Evolutionary conservation across 2,329 filamentous ascomycete species (phyloP), one percentile per base, ranked within the genome.

Genomic region (Stromatinia cepivora): DNA sequence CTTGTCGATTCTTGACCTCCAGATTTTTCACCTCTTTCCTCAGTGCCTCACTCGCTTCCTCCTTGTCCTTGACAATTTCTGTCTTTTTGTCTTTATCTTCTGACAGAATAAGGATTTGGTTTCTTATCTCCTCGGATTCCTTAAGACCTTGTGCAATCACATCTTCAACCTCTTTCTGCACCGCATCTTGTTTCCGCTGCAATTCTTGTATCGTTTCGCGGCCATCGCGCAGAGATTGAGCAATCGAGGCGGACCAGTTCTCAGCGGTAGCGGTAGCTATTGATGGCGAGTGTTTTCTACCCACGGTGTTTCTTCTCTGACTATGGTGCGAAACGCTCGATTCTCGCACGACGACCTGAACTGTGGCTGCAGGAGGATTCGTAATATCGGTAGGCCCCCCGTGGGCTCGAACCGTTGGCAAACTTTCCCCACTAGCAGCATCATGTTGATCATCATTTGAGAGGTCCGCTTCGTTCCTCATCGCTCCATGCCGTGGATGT

Each of bases 151-250:
- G 87, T 13, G 85, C 85, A 72, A 92, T 85, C 28, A 90, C 85
- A 61, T 93, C 92, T 58, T 97, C 93, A 13, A 92, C 93, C 73
- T 99, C 94, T 71, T 88, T 89, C 46, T 94, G 88, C 62, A 97
- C 88, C 11, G 82, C 85, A 77, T 97, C 92, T 70, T 98, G 88
- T 71, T 88, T 90, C 73, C 92, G 88, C 13, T 93, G 96, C 45
- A 99, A 83, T 75, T 93, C 88, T 67, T 92, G 88, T 69, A 96
- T 82, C 4, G 89, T 89, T 74, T 90, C 86, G 65, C 88, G 88
- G 0, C 86, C 84, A 66, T 90, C 85, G 62, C 85, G 84, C 13
- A 80, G 80, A 45, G 63, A 5, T 79, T 73, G 31, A 1, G 83
- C 81, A 69, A 80, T 85, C 67, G 80, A 78, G 45, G 70, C 34